Base-by-base conservation (phyloP, 176 grass and related monocot species). In the Raddia distichophylla region DNA sequence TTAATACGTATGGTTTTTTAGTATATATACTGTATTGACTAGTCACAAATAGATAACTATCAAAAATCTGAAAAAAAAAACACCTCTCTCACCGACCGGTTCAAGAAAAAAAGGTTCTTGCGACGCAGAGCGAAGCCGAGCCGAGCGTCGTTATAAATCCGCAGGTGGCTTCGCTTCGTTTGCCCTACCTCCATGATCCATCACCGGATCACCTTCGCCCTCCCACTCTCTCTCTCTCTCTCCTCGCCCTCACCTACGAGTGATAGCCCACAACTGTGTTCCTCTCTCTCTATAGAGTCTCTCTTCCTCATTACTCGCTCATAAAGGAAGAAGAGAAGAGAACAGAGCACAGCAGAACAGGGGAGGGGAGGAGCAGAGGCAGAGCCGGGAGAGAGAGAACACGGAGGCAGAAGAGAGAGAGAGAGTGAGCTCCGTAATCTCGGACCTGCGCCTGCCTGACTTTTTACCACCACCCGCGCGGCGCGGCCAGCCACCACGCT, bases 141-240 rank as follows among this genome's bases (percentile, higher is more conserved):
- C 19, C 4, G 70, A 65, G 44, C 52, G 83, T 83, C 52, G 83
- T 83, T 90, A 81, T 81, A 83, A 91, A 88, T 57, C 16, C 65
- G 35, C 77, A 43, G 67, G 32, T 66, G 73, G 81, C 27, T 77
- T 64, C 72, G 81, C 27, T 77, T 64, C 72, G 40, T 64, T 72
- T 18, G 71, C 40, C 69, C 67, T 59, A 37, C 32, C 64, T 64
- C 70, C 58, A 53, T 68, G 14, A 46, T 64, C 70, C 58, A 53
- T 68, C 19, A 46, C 40, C 60, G n/a, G 61, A 57, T 67, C 72
- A 59, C 13, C 60, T 27, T 27, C 27, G 27, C 27, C 60, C 69
- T 8, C 79, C 52, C 53, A 54, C 27, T 6, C 60, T 3, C 46
- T 0, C 34, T 8, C 33, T 3, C 46, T 14, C 15, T 44, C 13